These are phyloP conservation scores for Coffea humblotiana DNA, from an alignment of 305 asterid species.

Conservation along the genomic window DNA sequence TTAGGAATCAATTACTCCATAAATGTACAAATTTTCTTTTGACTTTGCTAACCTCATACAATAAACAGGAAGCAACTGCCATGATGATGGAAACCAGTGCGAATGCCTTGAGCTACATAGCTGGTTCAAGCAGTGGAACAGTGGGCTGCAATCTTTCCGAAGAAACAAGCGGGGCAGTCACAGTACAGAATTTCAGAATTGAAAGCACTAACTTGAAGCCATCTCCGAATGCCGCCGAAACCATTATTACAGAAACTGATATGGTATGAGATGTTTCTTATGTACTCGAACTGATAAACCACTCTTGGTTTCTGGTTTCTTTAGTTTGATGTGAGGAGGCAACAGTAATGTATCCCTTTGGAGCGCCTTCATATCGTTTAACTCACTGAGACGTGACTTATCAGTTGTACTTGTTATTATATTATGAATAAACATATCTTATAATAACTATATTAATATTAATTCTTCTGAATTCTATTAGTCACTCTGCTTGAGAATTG, in stretches of 20 bases:
- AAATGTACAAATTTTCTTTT: slow-evolving; percentile 12
- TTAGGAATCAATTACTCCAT: background rate
- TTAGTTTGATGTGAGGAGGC: background rate
- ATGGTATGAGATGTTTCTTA: slow-evolving; percentile 34
- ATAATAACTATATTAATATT: too few species aligned
- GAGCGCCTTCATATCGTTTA: background rate
- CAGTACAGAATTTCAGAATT: slow-evolving; percentile 9
- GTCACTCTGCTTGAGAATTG: too few species aligned
- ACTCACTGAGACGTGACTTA: background rate
- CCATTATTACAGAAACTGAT: slow-evolving; percentile 18
- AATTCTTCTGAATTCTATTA: too few species aligned
- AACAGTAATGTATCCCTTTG: background rate
- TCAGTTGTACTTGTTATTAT: too few species aligned
- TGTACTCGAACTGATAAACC: slow-evolving; percentile 6
- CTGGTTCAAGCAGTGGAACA: slow-evolving; percentile 23
- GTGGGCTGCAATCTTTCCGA: slow-evolving; percentile 16
- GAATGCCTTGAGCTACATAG: slow-evolving; percentile 13
- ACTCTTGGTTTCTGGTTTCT: slow-evolving; percentile 4
- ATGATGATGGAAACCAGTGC: slow-evolving; percentile 29
- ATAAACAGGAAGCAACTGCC: slow-evolving; percentile 29
- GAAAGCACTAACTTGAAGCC: slow-evolving; percentile 27
- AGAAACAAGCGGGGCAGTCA: slow-evolving; percentile 17
- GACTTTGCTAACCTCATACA: slow-evolving; percentile 14
- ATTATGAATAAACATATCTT: too few species aligned
- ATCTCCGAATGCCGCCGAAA: slow-evolving; percentile 20